Conservation (phyloP, 2,329 filamentous ascomycete species). For the Apiospora phragmitis region DNA sequence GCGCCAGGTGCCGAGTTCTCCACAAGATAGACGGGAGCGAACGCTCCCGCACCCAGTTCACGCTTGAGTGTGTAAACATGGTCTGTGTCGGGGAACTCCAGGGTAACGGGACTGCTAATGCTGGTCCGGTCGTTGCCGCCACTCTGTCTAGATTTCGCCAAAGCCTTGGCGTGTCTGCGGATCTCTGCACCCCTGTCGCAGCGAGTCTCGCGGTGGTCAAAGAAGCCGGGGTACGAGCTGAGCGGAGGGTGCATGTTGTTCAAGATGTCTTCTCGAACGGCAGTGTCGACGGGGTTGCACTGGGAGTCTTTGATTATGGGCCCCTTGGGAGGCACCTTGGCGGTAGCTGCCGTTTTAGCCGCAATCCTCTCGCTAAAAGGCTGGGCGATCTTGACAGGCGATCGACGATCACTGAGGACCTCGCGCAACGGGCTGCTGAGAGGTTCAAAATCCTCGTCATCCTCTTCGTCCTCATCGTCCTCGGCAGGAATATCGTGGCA, state of each 20-base stretch:
- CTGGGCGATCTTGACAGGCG: slow-evolving; percentile 50
- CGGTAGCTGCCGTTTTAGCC: slow-evolving; percentile 35
- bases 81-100: slow-evolving; percentile 66
- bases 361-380: slow-evolving; percentile 46
- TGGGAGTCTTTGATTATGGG: slow-evolving; percentile 79
- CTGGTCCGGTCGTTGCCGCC: slow-evolving; percentile 59
- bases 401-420: slow-evolving; percentile 53
- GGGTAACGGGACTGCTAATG: slow-evolving; percentile 58
- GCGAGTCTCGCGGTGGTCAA: slow-evolving; percentile 65
- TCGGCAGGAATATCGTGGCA: slow-evolving; percentile 52
- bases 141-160: slow-evolving; percentile 56
- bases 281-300: slow-evolving; percentile 87
- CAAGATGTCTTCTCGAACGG: slow-evolving; percentile 73
- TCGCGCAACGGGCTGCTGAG: slow-evolving; percentile 73
- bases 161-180: slow-evolving; percentile 74
- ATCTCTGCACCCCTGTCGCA: slow-evolving; percentile 74
- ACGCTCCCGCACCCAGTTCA: slow-evolving; percentile 90
- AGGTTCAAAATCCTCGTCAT: slow-evolving; percentile 40
- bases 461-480: slow-evolving; percentile 26
- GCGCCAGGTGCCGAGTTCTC: slow-evolving; percentile 64
- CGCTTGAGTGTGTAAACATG: slow-evolving; percentile 76
- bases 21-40: slow-evolving; percentile 91
- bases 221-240: slow-evolving; percentile 74
- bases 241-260: slow-evolving; percentile 72
- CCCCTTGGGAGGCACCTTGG: slow-evolving; percentile 49